phyloP scores from a whole-genome alignment of 805 yeast genomes.

The Clavispora fructus region DNA sequence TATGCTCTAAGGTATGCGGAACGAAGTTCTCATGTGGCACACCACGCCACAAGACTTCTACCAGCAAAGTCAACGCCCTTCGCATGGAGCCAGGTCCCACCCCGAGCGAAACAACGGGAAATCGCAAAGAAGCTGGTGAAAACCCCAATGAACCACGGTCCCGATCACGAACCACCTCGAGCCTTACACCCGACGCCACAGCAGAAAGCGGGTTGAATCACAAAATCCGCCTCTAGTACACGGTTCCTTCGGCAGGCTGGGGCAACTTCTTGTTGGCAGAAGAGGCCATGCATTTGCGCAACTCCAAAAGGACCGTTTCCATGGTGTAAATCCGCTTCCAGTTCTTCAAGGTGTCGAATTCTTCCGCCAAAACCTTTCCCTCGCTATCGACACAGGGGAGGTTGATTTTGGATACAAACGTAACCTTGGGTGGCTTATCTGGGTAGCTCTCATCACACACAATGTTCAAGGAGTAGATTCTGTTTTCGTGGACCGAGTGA shows the following conservation, averaged over 20 bases:
- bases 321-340: conserved; percentile 92
- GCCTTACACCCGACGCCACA: too few species aligned
- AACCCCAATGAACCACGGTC: too few species aligned
- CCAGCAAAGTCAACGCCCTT: neutral
- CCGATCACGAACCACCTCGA: too few species aligned
- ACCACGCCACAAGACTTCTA: neutral
- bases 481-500: conserved; percentile 79
- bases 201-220: too few species aligned
- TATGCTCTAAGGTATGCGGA: neutral
- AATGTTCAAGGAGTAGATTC: conserved; percentile 80
- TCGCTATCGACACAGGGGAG: conserved; percentile 80
- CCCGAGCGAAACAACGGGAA: neutral
- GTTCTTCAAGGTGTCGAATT: conserved; percentile 63
- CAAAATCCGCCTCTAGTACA: conserved; percentile 32
- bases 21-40: neutral
- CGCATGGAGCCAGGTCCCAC: neutral
- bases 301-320: conserved; percentile 86
- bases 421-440: conserved; percentile 78
- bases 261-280: conserved; percentile 75
- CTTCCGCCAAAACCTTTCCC: conserved; percentile 43
- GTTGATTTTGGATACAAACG: conserved; percentile 78
- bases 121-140: too few species aligned
- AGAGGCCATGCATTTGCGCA: conserved; percentile 80
- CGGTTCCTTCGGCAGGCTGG: conserved; percentile 89
- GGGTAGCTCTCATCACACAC: conserved; percentile 86